phyloP scores from a whole-genome alignment of 2,329 filamentous ascomycete genomes.

The Passalora sequoiae region DNA sequence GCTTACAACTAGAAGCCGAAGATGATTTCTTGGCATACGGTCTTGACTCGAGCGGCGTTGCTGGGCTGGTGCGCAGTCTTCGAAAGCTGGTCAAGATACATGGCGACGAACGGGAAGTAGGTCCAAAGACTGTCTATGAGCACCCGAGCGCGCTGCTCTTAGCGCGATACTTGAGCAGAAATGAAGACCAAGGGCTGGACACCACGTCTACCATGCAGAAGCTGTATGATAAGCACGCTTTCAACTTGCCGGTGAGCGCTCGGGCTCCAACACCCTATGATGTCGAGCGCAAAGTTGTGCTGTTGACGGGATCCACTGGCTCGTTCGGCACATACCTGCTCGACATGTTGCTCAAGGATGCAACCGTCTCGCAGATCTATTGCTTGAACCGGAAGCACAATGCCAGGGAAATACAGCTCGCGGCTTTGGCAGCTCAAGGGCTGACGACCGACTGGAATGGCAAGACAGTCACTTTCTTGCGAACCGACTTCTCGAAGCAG shows the following conservation, averaged over 20 bases:
- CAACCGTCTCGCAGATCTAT: conserved; percentile 27
- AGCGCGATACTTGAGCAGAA: conserved; percentile 32
- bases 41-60: conserved; percentile 35
- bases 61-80: conserved; percentile 24
- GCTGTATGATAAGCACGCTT: conserved; percentile 30
- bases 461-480: conserved; percentile 23
- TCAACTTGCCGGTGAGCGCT: conserved; percentile 17
- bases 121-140: conserved; percentile 33
- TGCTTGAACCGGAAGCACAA: conserved; percentile 29
- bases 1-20: conserved; percentile 5
- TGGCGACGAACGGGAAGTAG: conserved; percentile 35
- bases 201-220: conserved; percentile 9
- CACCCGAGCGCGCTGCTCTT: conserved; percentile 42
- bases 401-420: conserved; percentile 20
- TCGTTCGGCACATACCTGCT: conserved; percentile 35
- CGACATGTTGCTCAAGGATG: conserved; percentile 27
- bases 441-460: conserved; percentile 21
- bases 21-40: conserved; percentile 15
- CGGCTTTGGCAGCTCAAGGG: conserved; percentile 19
- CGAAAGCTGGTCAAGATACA: conserved; percentile 15
- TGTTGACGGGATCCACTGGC: conserved; percentile 36
- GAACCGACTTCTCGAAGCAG: conserved; percentile 22
- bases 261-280: conserved; percentile 6
- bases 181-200: background rate
- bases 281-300: conserved; percentile 15